Conservation (phyloP, 768 basidiomycete genomes). For the Xerocomus potaroensis region DNA sequence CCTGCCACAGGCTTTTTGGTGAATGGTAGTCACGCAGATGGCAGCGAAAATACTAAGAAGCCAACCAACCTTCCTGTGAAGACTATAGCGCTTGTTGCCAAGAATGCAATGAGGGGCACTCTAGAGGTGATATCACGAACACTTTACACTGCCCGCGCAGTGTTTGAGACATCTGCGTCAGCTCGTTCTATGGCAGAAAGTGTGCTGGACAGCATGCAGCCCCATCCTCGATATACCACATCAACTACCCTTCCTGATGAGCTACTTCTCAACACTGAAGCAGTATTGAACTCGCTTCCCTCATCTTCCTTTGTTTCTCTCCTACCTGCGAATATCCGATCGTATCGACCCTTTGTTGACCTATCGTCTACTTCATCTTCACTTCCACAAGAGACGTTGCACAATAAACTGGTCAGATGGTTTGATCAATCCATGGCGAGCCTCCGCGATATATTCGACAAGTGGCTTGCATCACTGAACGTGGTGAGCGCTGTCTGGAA, state of each 20-base stretch:
- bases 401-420: conserved; percentile 57
- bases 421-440: conserved; percentile 48
- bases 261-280: conserved; percentile 60
- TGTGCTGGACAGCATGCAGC: conserved; percentile 61
- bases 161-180: conserved; percentile 45
- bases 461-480: conserved; percentile 59
- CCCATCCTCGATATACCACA: conserved; percentile 35
- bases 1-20: conserved; percentile 30
- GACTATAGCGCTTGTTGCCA: conserved; percentile 46
- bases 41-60: not conserved
- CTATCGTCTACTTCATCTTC: conserved; percentile 54
- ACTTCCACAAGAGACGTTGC: conserved; percentile 41
- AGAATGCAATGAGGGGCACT: conserved; percentile 46
- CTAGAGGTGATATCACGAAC: conserved; percentile 59
- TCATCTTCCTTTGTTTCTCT: conserved; percentile 81
- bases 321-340: conserved; percentile 63
- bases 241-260: conserved; percentile 40
- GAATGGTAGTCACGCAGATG: conserved; percentile 35
- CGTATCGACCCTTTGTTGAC: conserved; percentile 86
- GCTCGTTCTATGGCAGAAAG: conserved; percentile 47
- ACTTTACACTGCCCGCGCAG: conserved; percentile 46
- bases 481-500: conserved; percentile 68
- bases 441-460: conserved; percentile 42
- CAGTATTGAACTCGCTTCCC: conserved; percentile 66
- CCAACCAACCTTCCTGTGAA: conserved; percentile 23